phyloP scores from a whole-genome alignment of 441 rosid species.

The Erodium texanum region DNA sequence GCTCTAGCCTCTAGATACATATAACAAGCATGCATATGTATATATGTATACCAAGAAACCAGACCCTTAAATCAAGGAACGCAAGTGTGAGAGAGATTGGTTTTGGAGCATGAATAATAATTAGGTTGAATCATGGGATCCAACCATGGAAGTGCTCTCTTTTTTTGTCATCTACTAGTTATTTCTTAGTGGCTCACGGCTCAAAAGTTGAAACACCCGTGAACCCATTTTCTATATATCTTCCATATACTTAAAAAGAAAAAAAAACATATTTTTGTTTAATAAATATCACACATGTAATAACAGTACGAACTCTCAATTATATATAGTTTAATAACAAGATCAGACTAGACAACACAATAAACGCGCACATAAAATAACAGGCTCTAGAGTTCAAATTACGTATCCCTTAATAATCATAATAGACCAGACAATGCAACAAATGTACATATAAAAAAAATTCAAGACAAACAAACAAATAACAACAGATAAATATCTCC shows the following conservation, averaged over 20 bases:
- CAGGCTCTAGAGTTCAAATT: no score
- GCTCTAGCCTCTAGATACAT: neutral
- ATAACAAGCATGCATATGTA: neutral
- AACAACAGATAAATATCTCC: no score
- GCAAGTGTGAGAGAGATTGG: neutral
- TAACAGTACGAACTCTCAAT: no score
- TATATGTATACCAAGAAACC: neutral
- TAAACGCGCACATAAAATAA: no score
- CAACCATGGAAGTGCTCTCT: neutral
- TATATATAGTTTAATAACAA: no score
- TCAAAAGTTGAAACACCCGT: constrained; percentile 6
- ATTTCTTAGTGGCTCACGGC: neutral
- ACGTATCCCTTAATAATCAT: no score
- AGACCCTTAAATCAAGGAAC: neutral
- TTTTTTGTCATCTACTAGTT: neutral
- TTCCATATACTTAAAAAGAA: neutral
- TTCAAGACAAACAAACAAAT: no score
- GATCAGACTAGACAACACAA: no score
- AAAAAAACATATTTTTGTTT: no score
- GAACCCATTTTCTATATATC: neutral
- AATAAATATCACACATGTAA: no score
- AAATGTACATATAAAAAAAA: no score
- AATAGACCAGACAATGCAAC: no score
- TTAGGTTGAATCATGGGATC: neutral
- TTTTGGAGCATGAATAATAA: neutral